phyloP scores from a whole-genome alignment of 2,329 filamentous ascomycete genomes.

The Pleoardoris graminearum region DNA sequence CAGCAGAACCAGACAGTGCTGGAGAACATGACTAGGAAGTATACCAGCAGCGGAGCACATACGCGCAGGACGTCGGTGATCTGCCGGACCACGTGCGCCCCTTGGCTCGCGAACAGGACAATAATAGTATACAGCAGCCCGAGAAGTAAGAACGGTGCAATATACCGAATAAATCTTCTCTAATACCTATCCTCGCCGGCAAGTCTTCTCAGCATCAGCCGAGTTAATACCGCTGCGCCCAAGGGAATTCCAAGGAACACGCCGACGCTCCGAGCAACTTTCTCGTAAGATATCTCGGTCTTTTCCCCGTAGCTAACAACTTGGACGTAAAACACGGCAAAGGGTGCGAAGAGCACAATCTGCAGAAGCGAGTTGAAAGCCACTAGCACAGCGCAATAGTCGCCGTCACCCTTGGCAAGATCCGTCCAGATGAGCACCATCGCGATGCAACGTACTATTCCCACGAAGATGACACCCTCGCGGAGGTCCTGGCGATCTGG shows the following conservation, averaged over 20 bases:
- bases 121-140: conserved; percentile 86
- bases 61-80: conserved; percentile 82
- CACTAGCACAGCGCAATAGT: conserved; percentile 73
- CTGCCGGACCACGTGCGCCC: conserved; percentile 77
- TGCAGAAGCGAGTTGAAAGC: conserved; percentile 55
- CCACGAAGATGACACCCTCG: conserved; percentile 77
- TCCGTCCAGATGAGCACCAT: conserved; percentile 87
- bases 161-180: conserved; percentile 67
- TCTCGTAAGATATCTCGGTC: conserved; percentile 60
- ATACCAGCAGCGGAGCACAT: conserved; percentile 77
- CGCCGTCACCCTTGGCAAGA: conserved; percentile 72
- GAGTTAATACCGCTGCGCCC: conserved; percentile 75
- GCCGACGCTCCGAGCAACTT: conserved; percentile 77
- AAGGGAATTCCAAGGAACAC: conserved; percentile 84
- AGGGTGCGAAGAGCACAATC: conserved; percentile 53
- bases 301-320: conserved; percentile 62
- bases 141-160: conserved; percentile 75
- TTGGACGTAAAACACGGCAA: conserved; percentile 60
- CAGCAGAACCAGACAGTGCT: conserved; percentile 65
- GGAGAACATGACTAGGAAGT: conserved; percentile 77
- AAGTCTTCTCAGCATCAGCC: conserved; percentile 62
- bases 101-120: conserved; percentile 83
- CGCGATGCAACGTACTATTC: conserved; percentile 82
- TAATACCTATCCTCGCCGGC: conserved; percentile 67
- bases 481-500: conserved; percentile 52